These are phyloP conservation scores for Podosphaera xanthii DNA, from an alignment of 2,329 filamentous ascomycete species.

Conservation along the genomic window DNA sequence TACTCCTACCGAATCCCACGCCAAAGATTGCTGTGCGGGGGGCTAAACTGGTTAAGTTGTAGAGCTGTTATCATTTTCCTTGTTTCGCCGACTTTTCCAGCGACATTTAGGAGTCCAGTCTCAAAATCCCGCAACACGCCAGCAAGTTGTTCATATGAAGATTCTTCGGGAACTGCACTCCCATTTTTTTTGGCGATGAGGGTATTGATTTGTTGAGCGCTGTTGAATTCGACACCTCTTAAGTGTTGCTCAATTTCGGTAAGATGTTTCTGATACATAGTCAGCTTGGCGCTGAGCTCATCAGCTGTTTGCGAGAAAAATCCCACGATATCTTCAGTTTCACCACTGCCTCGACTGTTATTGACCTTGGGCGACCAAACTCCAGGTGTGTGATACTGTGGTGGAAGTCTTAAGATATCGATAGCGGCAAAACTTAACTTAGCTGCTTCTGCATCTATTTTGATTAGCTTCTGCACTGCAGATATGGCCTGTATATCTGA, in stretches of 20 bases:
- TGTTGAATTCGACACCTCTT: constrained; percentile 35
- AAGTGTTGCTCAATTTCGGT: constrained; percentile 43
- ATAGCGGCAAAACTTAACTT: constrained; percentile 50
- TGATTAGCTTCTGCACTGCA: constrained; percentile 29
- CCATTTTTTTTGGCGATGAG: constrained; percentile 22
- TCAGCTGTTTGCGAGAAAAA: constrained; percentile 40
- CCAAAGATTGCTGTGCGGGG: background rate
- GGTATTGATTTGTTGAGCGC: constrained; percentile 36
- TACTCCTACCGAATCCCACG: background rate
- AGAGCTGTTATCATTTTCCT: constrained; percentile 38
- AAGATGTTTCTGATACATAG: constrained; percentile 32
- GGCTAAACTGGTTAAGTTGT: constrained; percentile 21
- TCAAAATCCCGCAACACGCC: constrained; percentile 42
- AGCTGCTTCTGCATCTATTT: constrained; percentile 46
- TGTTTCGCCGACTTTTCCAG: constrained; percentile 32
- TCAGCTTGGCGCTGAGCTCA: constrained; percentile 34
- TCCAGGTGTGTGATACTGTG: constrained; percentile 23
- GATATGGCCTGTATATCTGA: constrained; percentile 39
- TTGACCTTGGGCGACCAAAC: constrained; percentile 22
- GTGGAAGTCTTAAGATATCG: constrained; percentile 50
- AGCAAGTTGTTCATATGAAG: constrained; percentile 28
- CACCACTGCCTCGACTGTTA: constrained; percentile 20
- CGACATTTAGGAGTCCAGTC: constrained; percentile 38
- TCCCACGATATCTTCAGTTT: constrained; percentile 34
- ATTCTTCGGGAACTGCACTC: constrained; percentile 18